Base-by-base conservation (phyloP, 2,329 filamentous ascomycete species). In the Chaetothyriales sp. region DNA sequence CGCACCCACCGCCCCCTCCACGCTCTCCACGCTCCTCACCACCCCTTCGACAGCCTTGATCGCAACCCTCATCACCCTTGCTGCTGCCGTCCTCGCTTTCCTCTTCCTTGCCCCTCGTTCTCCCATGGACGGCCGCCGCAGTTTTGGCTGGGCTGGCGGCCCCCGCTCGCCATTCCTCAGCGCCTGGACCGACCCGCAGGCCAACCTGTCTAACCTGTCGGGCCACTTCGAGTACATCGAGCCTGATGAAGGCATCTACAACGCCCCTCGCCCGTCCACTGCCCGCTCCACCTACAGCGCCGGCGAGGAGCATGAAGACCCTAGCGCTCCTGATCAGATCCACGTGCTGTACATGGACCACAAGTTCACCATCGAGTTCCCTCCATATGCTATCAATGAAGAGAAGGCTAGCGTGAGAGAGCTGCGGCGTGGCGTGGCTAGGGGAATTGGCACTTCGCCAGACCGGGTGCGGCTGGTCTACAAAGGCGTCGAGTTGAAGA, bases 351-450 rank as follows among this genome's bases (percentile, higher is more conserved):
- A 72, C 56, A 68, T 66, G 49, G 64, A 64, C 48, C 63, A 63
- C 36, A 65, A 64, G 25, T 69, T 71, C 55, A 64, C 66, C 10
- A 60, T 73, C 32, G 64, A 67, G 47, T 73, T 73, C 57, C 66
- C 64, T 3, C 64, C 71, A 19, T 74, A 69, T 55, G 65, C 70
- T 7, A 73, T 74, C 59, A 67, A 67, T 49, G 71, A 73, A 53
- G 69, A 68, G 7, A 58, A 59, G 15, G 58, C 72, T 45, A 69
- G 62, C 22, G 64, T 73, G 28, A 65, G 67, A 25, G 63, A 69
- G 18, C 55, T 73, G 43, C 62, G 71, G 44, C 59, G 64, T 42
- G 59, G 62, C 5, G 69, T 70, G 10, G 71, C 68, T 1, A 58
- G 63, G 36, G 61, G 62, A 51, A 64, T 67, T 15, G 62, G 62